Base-by-base conservation (phyloP, 805 yeast species). In the Tetrapisispora namnaoensis region DNA sequence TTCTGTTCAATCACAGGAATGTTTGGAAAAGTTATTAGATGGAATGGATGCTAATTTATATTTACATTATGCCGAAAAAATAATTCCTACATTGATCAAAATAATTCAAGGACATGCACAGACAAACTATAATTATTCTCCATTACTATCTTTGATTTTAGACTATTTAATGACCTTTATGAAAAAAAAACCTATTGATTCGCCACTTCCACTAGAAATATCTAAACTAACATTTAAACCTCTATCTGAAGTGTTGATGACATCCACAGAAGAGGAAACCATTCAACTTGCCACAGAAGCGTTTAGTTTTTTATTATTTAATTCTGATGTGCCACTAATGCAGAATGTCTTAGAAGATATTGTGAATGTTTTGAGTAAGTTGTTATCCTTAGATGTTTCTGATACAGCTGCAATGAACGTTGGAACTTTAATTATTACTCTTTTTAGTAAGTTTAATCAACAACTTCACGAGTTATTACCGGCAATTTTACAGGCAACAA, bases 331-430 rank as follows among this genome's bases (percentile, higher is more conserved):
- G 1, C n/a, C 45, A 13, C 51, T 49, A 1, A 50, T 62, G 37
- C 36, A 47, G 2, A 53, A 57, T 5, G 51, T 46, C 24, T 43
- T 60, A 13, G 52, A 47, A 21, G 30, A 49, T 13, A 65, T 77
- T 47, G 73, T 79, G 17, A 68, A 74, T 2, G 71, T 86, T n/a
- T 67, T 93, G 17, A 71, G 74, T 32, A 77, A 80, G 57, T 77
- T 88, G 46, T 72, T 91, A 32, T 78, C 85, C 1, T 86, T 95
- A 0, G 72, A 73, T 8, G 70, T 86, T 49, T 76, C 84, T 16
- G 97, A 89, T 55, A 77, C 83, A 41, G 96, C 95, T 0, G 90
- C 95, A 1, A 73, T 82, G 66, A 83, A 85, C 50, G 77, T 86
- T 41, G 97, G 80, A 57, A 69, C 74, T 8, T 75, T 86, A 21